Conservation (phyloP, 768 basidiomycete genomes). For the Leccinellum luteum region DNA sequence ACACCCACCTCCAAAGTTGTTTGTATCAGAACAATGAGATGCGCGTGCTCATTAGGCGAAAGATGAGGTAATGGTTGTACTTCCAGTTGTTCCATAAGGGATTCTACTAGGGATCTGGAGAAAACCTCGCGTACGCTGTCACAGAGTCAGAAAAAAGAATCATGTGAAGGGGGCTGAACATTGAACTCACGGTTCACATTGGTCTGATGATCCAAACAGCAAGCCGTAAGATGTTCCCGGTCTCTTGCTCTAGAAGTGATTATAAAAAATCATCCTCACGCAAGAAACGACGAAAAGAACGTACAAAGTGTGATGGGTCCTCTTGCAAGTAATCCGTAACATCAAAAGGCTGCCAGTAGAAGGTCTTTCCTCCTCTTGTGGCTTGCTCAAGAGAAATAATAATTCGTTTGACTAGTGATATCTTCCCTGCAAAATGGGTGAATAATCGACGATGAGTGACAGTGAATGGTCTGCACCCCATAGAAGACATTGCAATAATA, state of each 20-base stretch:
- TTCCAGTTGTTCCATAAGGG: conserved; percentile 66
- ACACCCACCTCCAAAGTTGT: conserved; percentile 76
- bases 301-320: conserved; percentile 21
- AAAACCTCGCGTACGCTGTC: conserved; percentile 53
- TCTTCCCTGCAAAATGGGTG: conserved; percentile 55
- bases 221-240: conserved; percentile 42
- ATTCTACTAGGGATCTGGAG: conserved; percentile 54
- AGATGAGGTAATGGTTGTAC: conserved; percentile 63
- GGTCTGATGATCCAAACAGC: conserved; percentile 50
- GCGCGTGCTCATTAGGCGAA: conserved; percentile 76
- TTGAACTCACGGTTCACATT: conserved; percentile 44
- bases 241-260: conserved; percentile 14
- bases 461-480: conserved; percentile 62
- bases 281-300: neutral
- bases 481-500: conserved; percentile 85
- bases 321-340: conserved; percentile 43
- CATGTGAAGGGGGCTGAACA: neutral
- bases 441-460: neutral
- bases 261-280: neutral
- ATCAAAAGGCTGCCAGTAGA: conserved; percentile 49
- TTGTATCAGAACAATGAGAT: conserved; percentile 81
- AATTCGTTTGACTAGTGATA: conserved; percentile 81
- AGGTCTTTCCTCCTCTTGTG: conserved; percentile 10
- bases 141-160: conserved; percentile 2
- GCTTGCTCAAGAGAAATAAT: conserved; percentile 61